Percentiles rank a stretch among this genome's conserved stretches.
phyloP scores from a whole-genome alignment of 2,329 filamentous ascomycete species.

The Aspergillus fructus region DNA sequence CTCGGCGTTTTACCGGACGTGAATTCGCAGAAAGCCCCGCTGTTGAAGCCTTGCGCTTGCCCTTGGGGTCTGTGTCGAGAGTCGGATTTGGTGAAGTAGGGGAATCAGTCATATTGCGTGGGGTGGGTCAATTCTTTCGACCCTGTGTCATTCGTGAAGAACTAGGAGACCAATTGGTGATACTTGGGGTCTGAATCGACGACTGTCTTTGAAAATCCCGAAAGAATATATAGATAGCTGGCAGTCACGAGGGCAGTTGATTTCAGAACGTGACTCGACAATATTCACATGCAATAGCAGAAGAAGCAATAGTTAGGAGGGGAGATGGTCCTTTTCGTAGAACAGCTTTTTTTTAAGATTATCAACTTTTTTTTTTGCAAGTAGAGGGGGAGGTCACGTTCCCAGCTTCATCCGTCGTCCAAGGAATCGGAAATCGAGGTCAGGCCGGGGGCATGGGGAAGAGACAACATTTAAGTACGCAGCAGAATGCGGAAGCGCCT shows the following conservation, averaged over 20 bases:
- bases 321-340: constrained; percentile 21
- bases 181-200: neutral
- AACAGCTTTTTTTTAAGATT: constrained; percentile 8
- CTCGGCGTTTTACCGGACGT: constrained; percentile 73
- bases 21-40: constrained; percentile 55
- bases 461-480: constrained; percentile 31
- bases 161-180: neutral
- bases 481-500: constrained; percentile 6
- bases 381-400: neutral
- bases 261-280: constrained; percentile 2
- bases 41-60: constrained; percentile 58
- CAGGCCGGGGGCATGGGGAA: constrained; percentile 23
- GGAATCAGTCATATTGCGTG: constrained; percentile 26
- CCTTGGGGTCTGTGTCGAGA: constrained; percentile 34
- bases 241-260: neutral
- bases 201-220: neutral
- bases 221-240: neutral
- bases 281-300: neutral
- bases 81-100: constrained; percentile 18
- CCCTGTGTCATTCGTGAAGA: constrained; percentile 17
- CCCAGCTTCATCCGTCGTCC: constrained; percentile 14
- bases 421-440: constrained; percentile 21
- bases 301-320: constrained; percentile 19
- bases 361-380: constrained; percentile 9
- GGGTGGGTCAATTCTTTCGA: constrained; percentile 15